Conservation (phyloP, 306 rosid genomes). For the Glycine tomentella region DNA sequence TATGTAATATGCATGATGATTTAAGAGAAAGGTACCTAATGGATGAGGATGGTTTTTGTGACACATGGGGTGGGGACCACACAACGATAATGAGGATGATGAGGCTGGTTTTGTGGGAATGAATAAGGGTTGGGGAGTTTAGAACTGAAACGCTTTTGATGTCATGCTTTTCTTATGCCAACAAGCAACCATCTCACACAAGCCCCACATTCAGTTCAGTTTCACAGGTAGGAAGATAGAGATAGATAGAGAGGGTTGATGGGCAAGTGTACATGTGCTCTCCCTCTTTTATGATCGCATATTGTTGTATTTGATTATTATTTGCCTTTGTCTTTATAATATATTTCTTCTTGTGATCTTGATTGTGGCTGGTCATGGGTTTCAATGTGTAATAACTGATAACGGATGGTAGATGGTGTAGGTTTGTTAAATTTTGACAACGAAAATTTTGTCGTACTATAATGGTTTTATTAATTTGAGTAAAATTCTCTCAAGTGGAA, state of each 20-base stretch:
- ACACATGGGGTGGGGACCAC: constrained; percentile 50
- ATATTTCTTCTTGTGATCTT: background rate
- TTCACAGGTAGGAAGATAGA: background rate
- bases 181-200: constrained; percentile 22
- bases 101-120: constrained; percentile 44
- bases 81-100: background rate
- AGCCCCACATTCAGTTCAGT: constrained; percentile 24
- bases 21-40: background rate
- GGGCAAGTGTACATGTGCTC: constrained; percentile 42
- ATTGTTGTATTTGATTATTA: background rate
- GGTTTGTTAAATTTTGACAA: too few species aligned
- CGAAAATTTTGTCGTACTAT: too few species aligned
- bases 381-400: too few species aligned
- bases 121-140: constrained; percentile 42
- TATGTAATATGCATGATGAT: too few species aligned
- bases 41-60: background rate
- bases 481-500: too few species aligned
- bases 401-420: background rate
- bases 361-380: too few species aligned
- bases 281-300: background rate
- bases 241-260: background rate
- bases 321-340: background rate
- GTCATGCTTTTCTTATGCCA: constrained; percentile 58
- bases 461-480: too few species aligned
- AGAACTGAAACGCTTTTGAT: constrained; percentile 42